These are phyloP conservation scores for Pseudogymnoascus sp. DNA, from an alignment of 2,329 filamentous ascomycete genomes.

Conservation along the genomic window DNA sequence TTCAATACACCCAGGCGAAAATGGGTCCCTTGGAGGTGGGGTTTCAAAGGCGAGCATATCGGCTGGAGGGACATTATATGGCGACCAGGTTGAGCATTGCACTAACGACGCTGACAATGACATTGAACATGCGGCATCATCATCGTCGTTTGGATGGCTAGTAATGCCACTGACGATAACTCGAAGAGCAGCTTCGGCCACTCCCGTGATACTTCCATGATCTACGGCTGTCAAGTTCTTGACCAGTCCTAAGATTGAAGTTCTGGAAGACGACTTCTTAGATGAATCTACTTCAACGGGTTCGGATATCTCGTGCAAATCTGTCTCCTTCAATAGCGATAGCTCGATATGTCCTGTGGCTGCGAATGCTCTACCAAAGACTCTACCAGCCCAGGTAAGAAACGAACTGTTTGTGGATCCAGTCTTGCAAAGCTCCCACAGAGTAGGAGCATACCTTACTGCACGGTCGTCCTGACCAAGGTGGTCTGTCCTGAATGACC, in stretches of 20 bases:
- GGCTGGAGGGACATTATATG: constrained; percentile 47
- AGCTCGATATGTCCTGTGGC: constrained; percentile 60
- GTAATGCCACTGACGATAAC: constrained; percentile 40
- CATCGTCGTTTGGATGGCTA: constrained; percentile 6
- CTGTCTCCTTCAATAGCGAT: constrained; percentile 52
- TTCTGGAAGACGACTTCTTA: constrained; percentile 41
- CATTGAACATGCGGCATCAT: constrained; percentile 10
- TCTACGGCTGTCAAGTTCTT: constrained; percentile 52
- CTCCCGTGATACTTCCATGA: constrained; percentile 45
- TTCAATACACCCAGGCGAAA: constrained; percentile 30
- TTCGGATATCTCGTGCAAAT: constrained; percentile 29
- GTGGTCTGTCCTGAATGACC: constrained; percentile 53
- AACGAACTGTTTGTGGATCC: constrained; percentile 58
- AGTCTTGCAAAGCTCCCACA: constrained; percentile 71
- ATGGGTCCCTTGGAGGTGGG: constrained; percentile 12
- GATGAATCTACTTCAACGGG: neutral
- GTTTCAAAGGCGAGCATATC: constrained; percentile 28
- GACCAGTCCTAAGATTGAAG: constrained; percentile 53
- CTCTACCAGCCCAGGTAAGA: constrained; percentile 74
- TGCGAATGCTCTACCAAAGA: constrained; percentile 76
- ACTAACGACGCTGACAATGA: constrained; percentile 42
- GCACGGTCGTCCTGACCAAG: constrained; percentile 60
- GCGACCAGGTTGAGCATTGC: constrained; percentile 47
- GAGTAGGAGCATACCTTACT: constrained; percentile 49
- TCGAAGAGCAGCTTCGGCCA: constrained; percentile 53